These are phyloP conservation scores for Talaromyces sp. DNA, from an alignment of 2,329 filamentous ascomycete species.

Conservation along the genomic window DNA sequence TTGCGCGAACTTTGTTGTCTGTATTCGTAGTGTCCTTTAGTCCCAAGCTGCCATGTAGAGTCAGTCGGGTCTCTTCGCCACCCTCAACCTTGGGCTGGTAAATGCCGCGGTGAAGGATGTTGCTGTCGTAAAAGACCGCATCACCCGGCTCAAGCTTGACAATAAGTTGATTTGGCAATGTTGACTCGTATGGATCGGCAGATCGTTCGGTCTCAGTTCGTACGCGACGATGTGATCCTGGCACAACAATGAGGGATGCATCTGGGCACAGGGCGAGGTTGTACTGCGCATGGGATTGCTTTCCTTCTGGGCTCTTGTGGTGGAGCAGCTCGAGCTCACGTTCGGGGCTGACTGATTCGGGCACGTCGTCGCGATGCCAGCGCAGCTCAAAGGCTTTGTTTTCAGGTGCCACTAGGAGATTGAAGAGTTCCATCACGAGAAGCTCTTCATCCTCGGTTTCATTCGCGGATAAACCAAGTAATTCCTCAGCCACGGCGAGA, in stretches of 20 bases:
- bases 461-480: slow-evolving; percentile 48
- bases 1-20: slow-evolving; percentile 33
- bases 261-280: slow-evolving; percentile 78
- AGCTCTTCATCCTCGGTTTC: slow-evolving; percentile 48
- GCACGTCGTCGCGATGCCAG: slow-evolving; percentile 84
- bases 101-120: slow-evolving; percentile 59
- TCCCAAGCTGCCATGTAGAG: slow-evolving; percentile 40
- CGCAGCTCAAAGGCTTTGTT: slow-evolving; percentile 65
- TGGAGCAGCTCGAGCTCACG: slow-evolving; percentile 61
- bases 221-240: slow-evolving; percentile 67
- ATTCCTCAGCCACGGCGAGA: slow-evolving; percentile 57
- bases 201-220: slow-evolving; percentile 64
- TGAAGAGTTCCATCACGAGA: slow-evolving; percentile 83
- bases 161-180: slow-evolving; percentile 58
- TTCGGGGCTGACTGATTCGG: slow-evolving; percentile 56
- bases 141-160: slow-evolving; percentile 69
- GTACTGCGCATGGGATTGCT: slow-evolving; percentile 74
- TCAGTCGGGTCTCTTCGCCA: slow-evolving; percentile 34
- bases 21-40: slow-evolving; percentile 24
- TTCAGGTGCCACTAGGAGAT: slow-evolving; percentile 69
- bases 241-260: slow-evolving; percentile 67
- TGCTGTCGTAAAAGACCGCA: slow-evolving; percentile 84
- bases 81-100: slow-evolving; percentile 35
- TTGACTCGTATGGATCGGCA: slow-evolving; percentile 60
- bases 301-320: slow-evolving; percentile 38